Base-by-base conservation (phyloP, 306 rosid genomes). In the Vicia sativa region DNA sequence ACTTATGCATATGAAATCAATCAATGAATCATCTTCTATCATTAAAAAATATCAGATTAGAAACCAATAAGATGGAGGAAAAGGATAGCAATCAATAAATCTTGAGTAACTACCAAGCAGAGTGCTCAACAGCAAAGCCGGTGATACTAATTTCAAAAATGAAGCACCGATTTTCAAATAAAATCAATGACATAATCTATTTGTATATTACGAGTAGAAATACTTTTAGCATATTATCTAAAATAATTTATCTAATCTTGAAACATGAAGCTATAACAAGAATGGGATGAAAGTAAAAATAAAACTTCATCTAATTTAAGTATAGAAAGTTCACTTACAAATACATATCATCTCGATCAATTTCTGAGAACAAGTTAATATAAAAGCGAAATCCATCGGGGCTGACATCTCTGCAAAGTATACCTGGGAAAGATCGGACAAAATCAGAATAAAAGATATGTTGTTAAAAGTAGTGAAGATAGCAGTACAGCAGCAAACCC, bases 341-440 rank as follows among this genome's bases (percentile, higher is more conserved):
- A 85, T 82, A 49, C 54, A 83, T 10, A 64, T 86, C 93, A 73
- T 83, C 81, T 46, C 62, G 77, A 73, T 78, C 73, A 38, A 90
- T 74, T 70, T 93, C 97, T 4, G 79, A 25, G 77, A 90, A 93
- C 72, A 93, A 76, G 81, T 90, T 90, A 38, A 83, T 41, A 65
- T 85, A 93, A 80, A 88, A 93, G 52, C 96, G 91, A 73, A 93
- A 85, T 70, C 98, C 98, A 72, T 93, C 96, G 2, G 96, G 89
- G 71, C 98, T 90, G 65, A 88, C 60, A 73, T 93, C 98, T 79
- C 98, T 86, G 86, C 97, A 90, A n/a, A 93, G 76, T 38, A 88
- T 73, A 67, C 98, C 98, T 90, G 90, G 58, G 78, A 83, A 78
- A 60, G 64, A 78, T 71, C 59, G 48, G 61, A 63, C 4, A 28